Conservation (phyloP, 2,329 filamentous ascomycete species). For the Diaporthe aspalathi region DNA sequence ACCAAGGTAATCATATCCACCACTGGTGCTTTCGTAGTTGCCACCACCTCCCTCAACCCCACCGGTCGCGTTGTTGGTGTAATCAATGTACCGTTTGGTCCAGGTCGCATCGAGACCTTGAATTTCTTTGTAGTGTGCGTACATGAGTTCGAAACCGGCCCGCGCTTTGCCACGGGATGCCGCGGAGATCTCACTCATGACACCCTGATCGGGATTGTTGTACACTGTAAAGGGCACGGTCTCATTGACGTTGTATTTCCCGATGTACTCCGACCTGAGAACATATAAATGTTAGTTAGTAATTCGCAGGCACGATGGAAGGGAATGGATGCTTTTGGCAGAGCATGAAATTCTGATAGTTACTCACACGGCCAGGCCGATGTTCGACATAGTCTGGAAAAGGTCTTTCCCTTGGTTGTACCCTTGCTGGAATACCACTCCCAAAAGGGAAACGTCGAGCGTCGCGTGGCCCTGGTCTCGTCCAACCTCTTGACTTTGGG, state of each 20-base stretch:
- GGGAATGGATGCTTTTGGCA: neutral
- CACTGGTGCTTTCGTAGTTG: conserved; percentile 54
- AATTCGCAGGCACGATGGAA: conserved; percentile 7
- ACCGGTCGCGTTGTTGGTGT: conserved; percentile 47
- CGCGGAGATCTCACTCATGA: conserved; percentile 52
- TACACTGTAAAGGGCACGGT: conserved; percentile 56
- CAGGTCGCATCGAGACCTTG: conserved; percentile 52
- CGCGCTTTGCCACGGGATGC: conserved; percentile 49
- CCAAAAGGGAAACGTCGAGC: conserved; percentile 50
- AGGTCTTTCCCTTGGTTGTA: conserved; percentile 53
- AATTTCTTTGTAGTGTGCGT: conserved; percentile 52
- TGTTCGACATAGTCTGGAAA: conserved; percentile 47
- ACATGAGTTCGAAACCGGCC: conserved; percentile 54
- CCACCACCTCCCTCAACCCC: conserved; percentile 58
- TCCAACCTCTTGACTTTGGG: conserved; percentile 53
- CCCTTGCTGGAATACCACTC: conserved; percentile 50
- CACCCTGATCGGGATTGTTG: conserved; percentile 45
- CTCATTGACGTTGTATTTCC: conserved; percentile 56
- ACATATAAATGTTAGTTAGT: neutral
- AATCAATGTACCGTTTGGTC: conserved; percentile 52
- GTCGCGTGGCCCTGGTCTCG: conserved; percentile 54
- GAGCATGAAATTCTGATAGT: neutral
- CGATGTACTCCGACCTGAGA: conserved; percentile 50
- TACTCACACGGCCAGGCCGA: conserved; percentile 51
- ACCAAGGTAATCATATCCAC: conserved; percentile 54